phyloP scores from a whole-genome alignment of 2,329 filamentous ascomycete genomes.

The Metarhizium sp. region DNA sequence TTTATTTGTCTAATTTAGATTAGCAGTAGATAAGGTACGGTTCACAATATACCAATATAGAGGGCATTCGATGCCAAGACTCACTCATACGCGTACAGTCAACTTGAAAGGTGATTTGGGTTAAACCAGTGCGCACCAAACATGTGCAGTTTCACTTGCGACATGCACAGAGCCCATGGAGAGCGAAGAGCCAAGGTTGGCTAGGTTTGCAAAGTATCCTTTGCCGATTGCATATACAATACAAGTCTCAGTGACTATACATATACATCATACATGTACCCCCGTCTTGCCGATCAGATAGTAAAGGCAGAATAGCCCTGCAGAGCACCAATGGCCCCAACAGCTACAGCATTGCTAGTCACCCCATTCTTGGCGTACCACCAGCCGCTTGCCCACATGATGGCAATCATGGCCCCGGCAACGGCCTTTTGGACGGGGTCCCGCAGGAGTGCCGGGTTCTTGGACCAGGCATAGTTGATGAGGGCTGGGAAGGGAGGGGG shows the following conservation, averaged over 20 bases:
- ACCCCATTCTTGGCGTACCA: slow-evolving; percentile 9
- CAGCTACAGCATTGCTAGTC: slow-evolving; percentile 4
- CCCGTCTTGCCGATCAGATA: background rate
- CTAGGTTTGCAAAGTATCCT: no score
- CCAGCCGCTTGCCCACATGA: slow-evolving; percentile 8
- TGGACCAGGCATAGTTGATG: slow-evolving; percentile 10
- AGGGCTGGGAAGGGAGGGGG: slow-evolving; percentile 2
- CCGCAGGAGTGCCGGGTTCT: slow-evolving; percentile 7
- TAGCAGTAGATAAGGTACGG: background rate
- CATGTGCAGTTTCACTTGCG: no score
- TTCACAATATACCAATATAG: background rate
- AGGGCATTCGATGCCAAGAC: background rate
- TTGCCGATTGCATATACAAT: no score
- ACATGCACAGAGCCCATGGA: no score
- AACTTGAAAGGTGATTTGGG: no score
- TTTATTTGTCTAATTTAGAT: background rate
- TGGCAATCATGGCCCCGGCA: slow-evolving; percentile 7
- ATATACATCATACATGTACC: background rate
- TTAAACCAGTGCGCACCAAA: no score
- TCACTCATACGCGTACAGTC: no score
- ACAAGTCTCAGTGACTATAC: background rate
- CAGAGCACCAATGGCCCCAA: slow-evolving; percentile 6
- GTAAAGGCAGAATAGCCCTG: slow-evolving; percentile 8
- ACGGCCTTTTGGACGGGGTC: slow-evolving; percentile 9
- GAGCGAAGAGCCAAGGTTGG: no score